Evolutionary conservation across 2,329 filamentous ascomycete genomes (phyloP).

Genomic region (Ophiostoma ips): DNA sequence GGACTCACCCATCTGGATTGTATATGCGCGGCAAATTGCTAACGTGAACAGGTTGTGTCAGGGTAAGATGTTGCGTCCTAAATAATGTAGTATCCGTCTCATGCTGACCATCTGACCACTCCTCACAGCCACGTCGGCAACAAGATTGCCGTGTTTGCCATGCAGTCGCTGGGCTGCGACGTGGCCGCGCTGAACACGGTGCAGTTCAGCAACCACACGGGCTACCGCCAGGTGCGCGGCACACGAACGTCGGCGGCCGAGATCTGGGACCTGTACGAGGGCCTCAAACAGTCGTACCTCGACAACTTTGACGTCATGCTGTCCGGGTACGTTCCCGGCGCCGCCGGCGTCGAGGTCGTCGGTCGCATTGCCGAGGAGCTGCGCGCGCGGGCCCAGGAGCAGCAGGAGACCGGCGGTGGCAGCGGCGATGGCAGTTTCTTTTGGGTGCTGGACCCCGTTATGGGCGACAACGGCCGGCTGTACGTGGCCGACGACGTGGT

Average conservation of each 20-base stretch:
- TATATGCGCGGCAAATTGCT: conserved; percentile 11
- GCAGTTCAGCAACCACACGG: conserved; percentile 95
- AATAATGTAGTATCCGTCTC: too few species aligned
- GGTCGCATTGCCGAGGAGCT: conserved; percentile 74
- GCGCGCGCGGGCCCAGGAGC: conserved; percentile 43
- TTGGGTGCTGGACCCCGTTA: conserved; percentile 95
- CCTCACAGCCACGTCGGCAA: conserved; percentile 90
- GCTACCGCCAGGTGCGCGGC: conserved; percentile 78
- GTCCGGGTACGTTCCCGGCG: conserved; percentile 86
- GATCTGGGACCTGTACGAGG: conserved; percentile 71
- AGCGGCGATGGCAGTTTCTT: conserved; percentile 56
- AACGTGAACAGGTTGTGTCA: conserved; percentile 49
- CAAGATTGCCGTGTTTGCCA: conserved; percentile 87
- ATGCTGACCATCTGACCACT: not conserved
- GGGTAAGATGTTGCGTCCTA: too few species aligned
- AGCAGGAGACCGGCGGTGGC: conserved; percentile 33
- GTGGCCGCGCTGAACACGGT: conserved; percentile 92
- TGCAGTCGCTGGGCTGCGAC: conserved; percentile 88
- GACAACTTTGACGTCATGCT: conserved; percentile 89
- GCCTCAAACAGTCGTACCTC: conserved; percentile 69
- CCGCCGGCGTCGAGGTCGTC: conserved; percentile 68
- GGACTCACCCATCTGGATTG: too few species aligned
- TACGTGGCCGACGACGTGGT: conserved; percentile 90
- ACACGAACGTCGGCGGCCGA: conserved; percentile 69
- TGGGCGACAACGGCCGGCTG: conserved; percentile 87